phyloP scores from a whole-genome alignment of 352 stramenopile species.

The Pseudoperonospora humuli region DNA sequence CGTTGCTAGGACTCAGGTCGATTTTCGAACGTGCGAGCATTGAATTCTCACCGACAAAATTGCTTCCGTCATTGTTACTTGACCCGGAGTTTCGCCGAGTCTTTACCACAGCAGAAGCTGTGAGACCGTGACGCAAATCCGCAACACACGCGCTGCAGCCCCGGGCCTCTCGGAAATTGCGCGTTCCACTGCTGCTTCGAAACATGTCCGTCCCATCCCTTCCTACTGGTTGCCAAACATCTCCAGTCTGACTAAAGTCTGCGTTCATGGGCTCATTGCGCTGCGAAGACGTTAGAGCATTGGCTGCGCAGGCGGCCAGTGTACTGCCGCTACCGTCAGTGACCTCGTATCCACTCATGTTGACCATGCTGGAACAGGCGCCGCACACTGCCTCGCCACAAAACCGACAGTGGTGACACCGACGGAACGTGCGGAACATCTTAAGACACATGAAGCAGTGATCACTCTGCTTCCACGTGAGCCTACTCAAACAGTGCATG shows the following conservation, averaged over 20 bases:
- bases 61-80: conserved; percentile 13
- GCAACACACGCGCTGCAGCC: conserved; percentile 29
- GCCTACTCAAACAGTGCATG: conserved; percentile 27
- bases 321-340: conserved; percentile 20
- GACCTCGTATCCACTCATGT: conserved; percentile 32
- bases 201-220: conserved; percentile 1
- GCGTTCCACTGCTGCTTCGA: conserved; percentile 10
- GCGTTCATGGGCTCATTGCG: conserved; percentile 3
- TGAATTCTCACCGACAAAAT: conserved; percentile 10
- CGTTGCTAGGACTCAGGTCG: conserved; percentile 13
- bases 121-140: conserved; percentile 25
- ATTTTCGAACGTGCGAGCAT: conserved; percentile 16
- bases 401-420: conserved; percentile 67
- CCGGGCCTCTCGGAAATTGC: conserved; percentile 12
- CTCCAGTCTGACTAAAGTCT: conserved; percentile 23
- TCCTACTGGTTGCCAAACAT: conserved; percentile 14
- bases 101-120: conserved; percentile 10
- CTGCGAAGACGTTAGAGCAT: conserved; percentile 8
- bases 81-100: conserved; percentile 12
- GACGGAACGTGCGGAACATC: conserved; percentile 61
- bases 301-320: conserved; percentile 11
- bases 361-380: conserved; percentile 52
- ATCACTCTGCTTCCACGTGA: conserved; percentile 55
- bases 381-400: conserved; percentile 63
- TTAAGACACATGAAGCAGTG: conserved; percentile 64